A percentile compares a stretch with the other conserved stretches of the same genome.
Conservation (phyloP, 371 early-diverging fungal genomes). For the Smittium mucronatum region DNA sequence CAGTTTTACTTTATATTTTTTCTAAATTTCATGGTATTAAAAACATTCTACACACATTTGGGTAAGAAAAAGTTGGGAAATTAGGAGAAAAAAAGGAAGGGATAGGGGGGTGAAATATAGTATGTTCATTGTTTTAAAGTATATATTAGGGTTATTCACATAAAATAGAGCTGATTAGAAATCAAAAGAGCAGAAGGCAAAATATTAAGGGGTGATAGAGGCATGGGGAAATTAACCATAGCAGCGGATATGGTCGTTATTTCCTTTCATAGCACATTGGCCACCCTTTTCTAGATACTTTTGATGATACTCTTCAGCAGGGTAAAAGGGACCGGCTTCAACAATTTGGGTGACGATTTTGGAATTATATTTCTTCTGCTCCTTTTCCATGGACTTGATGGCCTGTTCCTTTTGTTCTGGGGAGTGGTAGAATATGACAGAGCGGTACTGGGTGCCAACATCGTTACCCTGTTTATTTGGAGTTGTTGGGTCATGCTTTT, state of each 20-base stretch:
- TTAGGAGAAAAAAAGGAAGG: too few relatives aligned
- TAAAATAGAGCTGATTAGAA: too few relatives aligned
- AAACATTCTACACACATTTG: too few relatives aligned
- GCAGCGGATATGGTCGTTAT: conserved; percentile 29
- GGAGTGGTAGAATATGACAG: conserved; percentile 68
- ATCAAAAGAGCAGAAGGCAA: too few relatives aligned
- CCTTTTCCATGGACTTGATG: conserved; percentile 44
- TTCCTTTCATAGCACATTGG: conserved; percentile 32
- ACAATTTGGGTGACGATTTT: conserved; percentile 62
- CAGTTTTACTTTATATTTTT: too few relatives aligned
- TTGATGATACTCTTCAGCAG: conserved; percentile 86
- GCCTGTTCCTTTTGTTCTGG: conserved; percentile 60
- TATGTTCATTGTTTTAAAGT: too few relatives aligned
- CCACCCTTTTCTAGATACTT: conserved; percentile 57
- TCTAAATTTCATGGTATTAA: too few relatives aligned
- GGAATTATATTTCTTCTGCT: conserved; percentile 46
- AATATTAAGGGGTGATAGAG: too few relatives aligned
- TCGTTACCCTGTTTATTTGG: conserved; percentile 52
- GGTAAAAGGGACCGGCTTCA: conserved; percentile 56
- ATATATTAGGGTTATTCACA: too few relatives aligned
- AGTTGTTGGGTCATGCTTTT: conserved; percentile 67
- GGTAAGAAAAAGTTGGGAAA: too few relatives aligned
- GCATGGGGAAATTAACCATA: too few relatives aligned
- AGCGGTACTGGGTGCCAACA: conserved; percentile 74
- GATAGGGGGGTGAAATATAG: too few relatives aligned